Evolutionary conservation across 352 stramenopile genomes (phyloP).

Genomic region (Globisporangium uncinulatum): DNA sequence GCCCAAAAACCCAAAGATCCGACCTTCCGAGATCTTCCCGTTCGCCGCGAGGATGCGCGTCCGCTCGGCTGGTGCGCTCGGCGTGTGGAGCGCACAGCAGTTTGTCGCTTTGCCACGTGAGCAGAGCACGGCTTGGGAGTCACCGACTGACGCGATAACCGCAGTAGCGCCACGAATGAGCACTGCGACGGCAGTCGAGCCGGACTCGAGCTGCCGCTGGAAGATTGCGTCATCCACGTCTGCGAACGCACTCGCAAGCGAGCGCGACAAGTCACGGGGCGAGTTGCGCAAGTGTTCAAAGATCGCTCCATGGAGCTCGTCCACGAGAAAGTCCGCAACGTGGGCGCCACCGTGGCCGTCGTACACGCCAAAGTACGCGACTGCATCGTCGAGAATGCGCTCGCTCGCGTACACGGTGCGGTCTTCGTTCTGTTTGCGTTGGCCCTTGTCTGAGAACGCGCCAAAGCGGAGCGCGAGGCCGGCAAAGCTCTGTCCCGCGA

Average conservation of each 20-base stretch:
- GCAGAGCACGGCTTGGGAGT: slow-evolving; percentile 77
- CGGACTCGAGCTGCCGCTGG: slow-evolving; percentile 58
- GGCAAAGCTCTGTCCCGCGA: slow-evolving; percentile 44
- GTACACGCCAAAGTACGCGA: slow-evolving; percentile 83
- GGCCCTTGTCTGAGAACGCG: slow-evolving; percentile 66
- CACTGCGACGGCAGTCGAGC: slow-evolving; percentile 63
- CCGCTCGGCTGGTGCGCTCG: slow-evolving; percentile 58
- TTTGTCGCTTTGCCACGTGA: slow-evolving; percentile 41
- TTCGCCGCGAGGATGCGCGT: slow-evolving; percentile 78
- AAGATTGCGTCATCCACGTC: slow-evolving; percentile 74
- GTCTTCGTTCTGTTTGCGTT: slow-evolving; percentile 77
- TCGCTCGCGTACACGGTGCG: slow-evolving; percentile 43
- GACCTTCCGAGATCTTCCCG: slow-evolving; percentile 74
- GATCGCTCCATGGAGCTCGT: slow-evolving; percentile 55
- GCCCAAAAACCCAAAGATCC: slow-evolving; percentile 80
- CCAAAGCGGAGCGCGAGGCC: slow-evolving; percentile 59
- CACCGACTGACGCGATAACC: slow-evolving; percentile 64
- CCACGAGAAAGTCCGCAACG: slow-evolving; percentile 59
- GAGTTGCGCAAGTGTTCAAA: slow-evolving; percentile 43
- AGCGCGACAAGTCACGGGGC: slow-evolving; percentile 23
- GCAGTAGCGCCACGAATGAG: slow-evolving; percentile 46
- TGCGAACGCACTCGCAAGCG: slow-evolving; percentile 41
- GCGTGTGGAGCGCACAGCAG: slow-evolving; percentile 68
- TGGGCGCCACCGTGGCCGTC: slow-evolving; percentile 73
- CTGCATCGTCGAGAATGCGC: slow-evolving; percentile 45